Base-by-base conservation (phyloP, 108 stramenopile species). In the Cylindrotheca closterium region DNA sequence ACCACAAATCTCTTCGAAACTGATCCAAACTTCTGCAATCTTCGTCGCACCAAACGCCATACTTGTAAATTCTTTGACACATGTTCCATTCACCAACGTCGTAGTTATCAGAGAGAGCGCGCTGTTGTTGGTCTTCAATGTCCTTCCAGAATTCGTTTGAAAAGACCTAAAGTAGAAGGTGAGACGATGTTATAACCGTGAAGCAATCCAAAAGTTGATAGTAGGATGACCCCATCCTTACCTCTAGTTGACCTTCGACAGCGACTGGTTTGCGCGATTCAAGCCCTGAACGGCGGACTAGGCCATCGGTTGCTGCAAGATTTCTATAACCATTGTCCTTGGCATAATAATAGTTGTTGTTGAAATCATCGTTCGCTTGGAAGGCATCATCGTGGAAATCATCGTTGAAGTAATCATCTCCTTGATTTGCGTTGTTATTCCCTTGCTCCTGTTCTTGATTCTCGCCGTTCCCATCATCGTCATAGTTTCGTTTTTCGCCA, bases 41-140 rank as follows among this genome's bases (percentile, higher is more conserved):
- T 55, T 79, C 86, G 72, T 94, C 84, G 57, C 92, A 94, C 77
- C 82, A 87, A 49, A 91, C 57, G 10, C 92, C 92, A 57, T 94
- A 94, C 19, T 87, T 81, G 73, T 83, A 83, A 1, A 91, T 71
- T 30, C 83, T 70, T 60, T 89, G 70, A 58, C 92, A 94, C 79
- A 91, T 87, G 65, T 89, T 91, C 92, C 92, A 94, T 7, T 86
- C 63, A 5, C 71, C 72, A 49, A 80, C 73, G 22, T 73, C 78
- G 68, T 87, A 81, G 30, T 68, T 34, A 53, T 86, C 82, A 4
- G 78, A 78, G 55, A 79, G 79, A 3, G 67, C 47, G 17, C 22
- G n/a, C 8, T 64, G 61, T 21, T 54, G 65, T 28, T 70, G 49
- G 0, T 33, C n/a, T 31, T 78, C 50, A 1, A 67, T 34, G 34